phyloP scores from a whole-genome alignment of 352 stramenopile species.

The Phytophthora capsici region DNA sequence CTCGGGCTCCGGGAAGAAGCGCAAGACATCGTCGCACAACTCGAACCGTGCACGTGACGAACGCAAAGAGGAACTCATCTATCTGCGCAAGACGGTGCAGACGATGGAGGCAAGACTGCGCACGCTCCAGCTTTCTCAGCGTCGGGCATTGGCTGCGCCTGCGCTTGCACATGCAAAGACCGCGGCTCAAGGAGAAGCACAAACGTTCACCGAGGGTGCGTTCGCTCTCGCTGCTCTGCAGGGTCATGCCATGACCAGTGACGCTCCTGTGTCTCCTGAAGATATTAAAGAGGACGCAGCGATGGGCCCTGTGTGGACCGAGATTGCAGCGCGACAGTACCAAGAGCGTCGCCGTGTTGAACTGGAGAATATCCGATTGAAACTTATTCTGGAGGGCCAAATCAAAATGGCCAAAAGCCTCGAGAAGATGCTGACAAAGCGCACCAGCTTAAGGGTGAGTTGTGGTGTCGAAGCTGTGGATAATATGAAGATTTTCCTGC shows the following conservation, averaged over 20 bases:
- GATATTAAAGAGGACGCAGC: slow-evolving; percentile 37
- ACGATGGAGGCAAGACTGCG: slow-evolving; percentile 54
- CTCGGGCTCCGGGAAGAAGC: slow-evolving; percentile 38
- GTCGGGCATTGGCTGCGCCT: slow-evolving; percentile 24
- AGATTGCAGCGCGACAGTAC: slow-evolving; percentile 58
- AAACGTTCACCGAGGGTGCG: slow-evolving; percentile 29
- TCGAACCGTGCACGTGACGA: slow-evolving; percentile 64
- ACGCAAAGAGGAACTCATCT: slow-evolving; percentile 74
- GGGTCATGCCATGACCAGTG: slow-evolving; percentile 24
- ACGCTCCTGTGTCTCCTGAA: slow-evolving; percentile 17
- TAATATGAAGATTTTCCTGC: slow-evolving; percentile 15
- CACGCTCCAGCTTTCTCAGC: slow-evolving; percentile 48
- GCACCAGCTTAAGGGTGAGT: slow-evolving; percentile 48
- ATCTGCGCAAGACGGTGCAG: slow-evolving; percentile 62
- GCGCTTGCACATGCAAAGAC: slow-evolving; percentile 21
- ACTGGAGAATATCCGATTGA: slow-evolving; percentile 65
- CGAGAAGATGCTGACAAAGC: slow-evolving; percentile 63
- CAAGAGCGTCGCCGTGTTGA: slow-evolving; percentile 57
- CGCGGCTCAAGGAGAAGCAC: slow-evolving; percentile 15
- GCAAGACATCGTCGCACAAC: slow-evolving; percentile 57
- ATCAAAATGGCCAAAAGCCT: slow-evolving; percentile 62
- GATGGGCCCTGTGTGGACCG: slow-evolving; percentile 56
- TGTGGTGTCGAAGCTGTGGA: neutral
- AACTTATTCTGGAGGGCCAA: slow-evolving; percentile 55
- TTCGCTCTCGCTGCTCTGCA: slow-evolving; percentile 30